Percentiles rank a stretch among this genome's conserved stretches.
These are phyloP conservation scores for Aureoboletus auriporus DNA, from an alignment of 768 basidiomycete genomes.

Conservation along the genomic window DNA sequence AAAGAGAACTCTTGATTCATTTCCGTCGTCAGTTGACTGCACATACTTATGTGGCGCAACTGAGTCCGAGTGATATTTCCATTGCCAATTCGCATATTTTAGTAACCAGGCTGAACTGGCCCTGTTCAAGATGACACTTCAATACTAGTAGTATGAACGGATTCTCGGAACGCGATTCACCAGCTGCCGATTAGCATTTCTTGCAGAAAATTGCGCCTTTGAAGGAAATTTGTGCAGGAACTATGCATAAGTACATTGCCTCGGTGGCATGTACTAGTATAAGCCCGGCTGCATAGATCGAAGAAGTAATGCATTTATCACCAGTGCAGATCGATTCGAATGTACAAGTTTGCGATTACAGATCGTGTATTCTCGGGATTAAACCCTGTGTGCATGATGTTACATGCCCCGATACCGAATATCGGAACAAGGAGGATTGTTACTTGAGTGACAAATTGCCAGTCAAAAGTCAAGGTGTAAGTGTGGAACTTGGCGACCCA, in stretches of 20 bases:
- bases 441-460: background rate
- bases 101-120: background rate
- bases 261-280: no score
- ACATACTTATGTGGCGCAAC: no score
- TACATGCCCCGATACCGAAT: background rate
- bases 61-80: background rate
- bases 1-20: background rate
- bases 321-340: no score
- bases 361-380: background rate
- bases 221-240: background rate
- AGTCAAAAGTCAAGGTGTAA: background rate
- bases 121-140: background rate
- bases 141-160: no score
- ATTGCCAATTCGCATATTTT: slow-evolving; percentile 7
- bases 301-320: no score
- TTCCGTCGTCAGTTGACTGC: background rate
- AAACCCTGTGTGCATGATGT: background rate
- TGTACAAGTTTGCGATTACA: no score
- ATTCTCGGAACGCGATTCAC: no score
- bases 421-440: background rate
- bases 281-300: no score
- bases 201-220: background rate
- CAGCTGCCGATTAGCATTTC: background rate
- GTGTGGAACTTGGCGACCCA: background rate
- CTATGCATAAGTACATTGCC: no score